Evolutionary conservation across 768 basidiomycete species (phyloP).

Genomic region (Leccinum fibrillosum): DNA sequence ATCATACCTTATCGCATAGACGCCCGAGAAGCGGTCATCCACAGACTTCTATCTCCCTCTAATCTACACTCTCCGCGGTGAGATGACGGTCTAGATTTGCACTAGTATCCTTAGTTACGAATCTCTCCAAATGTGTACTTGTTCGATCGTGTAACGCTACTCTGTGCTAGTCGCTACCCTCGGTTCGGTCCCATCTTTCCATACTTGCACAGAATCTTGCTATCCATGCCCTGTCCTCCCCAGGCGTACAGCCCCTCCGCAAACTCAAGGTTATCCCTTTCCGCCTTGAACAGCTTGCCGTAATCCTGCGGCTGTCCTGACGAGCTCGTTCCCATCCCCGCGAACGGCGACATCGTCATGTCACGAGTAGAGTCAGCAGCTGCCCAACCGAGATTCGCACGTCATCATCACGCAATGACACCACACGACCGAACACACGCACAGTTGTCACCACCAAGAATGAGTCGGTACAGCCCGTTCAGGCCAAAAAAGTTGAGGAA

Average conservation of each 20-base stretch:
- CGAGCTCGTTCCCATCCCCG: constrained; percentile 42
- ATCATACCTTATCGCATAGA: constrained; percentile 23
- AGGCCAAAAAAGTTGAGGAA: constrained; percentile 98
- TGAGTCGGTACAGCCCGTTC: constrained; percentile 91
- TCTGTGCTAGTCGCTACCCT: constrained; percentile 22
- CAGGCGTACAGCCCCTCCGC: constrained; percentile 83
- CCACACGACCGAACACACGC: constrained; percentile 27
- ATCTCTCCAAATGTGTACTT: constrained; percentile 21
- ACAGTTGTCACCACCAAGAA: constrained; percentile 91
- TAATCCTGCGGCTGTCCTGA: constrained; percentile 75
- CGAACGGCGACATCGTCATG: constrained; percentile 70
- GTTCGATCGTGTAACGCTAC: constrained; percentile 27
- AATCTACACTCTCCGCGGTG: constrained; percentile 17
- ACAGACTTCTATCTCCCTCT: constrained; percentile 25
- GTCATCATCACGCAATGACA: constrained; percentile 13
- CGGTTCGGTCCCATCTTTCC: constrained; percentile 48
- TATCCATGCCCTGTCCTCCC: constrained; percentile 80
- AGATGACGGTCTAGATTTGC: constrained; percentile 12
- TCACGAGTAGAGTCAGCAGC: constrained; percentile 80
- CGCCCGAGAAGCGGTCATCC: constrained; percentile 18
- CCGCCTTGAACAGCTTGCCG: constrained; percentile 85
- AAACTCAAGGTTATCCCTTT: constrained; percentile 90
- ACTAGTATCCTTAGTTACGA: constrained; percentile 9
- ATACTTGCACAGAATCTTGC: constrained; percentile 73
- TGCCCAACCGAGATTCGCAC: constrained; percentile 28